A percentile compares a stretch with the other conserved stretches of the same genome.
phyloP scores from a whole-genome alignment of 305 asterid genomes.

The Solanum aculeatissimum region DNA sequence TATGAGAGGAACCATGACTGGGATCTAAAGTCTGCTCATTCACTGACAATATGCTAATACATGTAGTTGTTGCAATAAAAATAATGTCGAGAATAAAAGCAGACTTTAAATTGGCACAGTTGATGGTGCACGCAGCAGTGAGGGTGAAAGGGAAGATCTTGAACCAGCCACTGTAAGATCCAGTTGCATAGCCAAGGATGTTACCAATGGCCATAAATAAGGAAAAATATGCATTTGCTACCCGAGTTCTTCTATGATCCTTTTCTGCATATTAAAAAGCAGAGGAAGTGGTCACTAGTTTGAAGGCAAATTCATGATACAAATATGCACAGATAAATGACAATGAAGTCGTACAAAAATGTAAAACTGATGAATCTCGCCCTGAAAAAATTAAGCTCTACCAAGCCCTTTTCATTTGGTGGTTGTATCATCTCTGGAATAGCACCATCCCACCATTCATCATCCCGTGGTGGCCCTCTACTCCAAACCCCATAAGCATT shows the following conservation, averaged over 20 bases:
- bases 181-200: constrained; percentile 74
- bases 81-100: constrained; percentile 63
- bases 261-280: constrained; percentile 32
- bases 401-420: not conserved
- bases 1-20: constrained; percentile 7
- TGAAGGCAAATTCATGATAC: not conserved
- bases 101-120: constrained; percentile 78
- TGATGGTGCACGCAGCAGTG: constrained; percentile 48
- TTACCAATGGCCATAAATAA: constrained; percentile 78
- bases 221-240: constrained; percentile 74
- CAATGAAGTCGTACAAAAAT: not conserved
- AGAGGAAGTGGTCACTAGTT: constrained; percentile 7
- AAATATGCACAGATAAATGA: not conserved
- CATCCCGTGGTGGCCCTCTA: not conserved
- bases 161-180: constrained; percentile 68
- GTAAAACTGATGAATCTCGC: not conserved
- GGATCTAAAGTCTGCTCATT: constrained; percentile 43
- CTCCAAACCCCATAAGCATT: not conserved
- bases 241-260: constrained; percentile 73
- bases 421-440: not conserved
- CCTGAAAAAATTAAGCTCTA: not conserved
- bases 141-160: constrained; percentile 65
- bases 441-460: not conserved
- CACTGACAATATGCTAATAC: constrained; percentile 53
- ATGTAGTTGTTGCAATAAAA: constrained; percentile 47